Evolutionary conservation across 768 basidiomycete species (phyloP).

Genomic region (Lactifluus pinguis): DNA sequence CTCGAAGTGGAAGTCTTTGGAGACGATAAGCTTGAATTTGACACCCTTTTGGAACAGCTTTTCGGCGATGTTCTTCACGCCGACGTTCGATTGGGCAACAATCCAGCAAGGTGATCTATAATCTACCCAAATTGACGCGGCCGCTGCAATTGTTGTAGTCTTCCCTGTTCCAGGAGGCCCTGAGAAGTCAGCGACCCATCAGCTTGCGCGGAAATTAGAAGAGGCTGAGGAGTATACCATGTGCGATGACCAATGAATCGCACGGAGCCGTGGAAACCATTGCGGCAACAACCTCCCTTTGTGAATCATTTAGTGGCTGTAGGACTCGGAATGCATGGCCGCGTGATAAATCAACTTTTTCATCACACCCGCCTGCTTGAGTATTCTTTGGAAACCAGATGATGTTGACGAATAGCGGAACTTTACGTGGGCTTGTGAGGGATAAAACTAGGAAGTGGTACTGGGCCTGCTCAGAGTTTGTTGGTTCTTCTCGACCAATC

Average conservation of each 20-base stretch:
- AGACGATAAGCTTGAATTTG: constrained; percentile 45
- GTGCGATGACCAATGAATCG: constrained; percentile 9
- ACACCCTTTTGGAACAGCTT: constrained; percentile 48
- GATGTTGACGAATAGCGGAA: neutral
- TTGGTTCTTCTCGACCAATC: constrained; percentile 10
- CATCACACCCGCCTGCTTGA: neutral
- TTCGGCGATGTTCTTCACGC: constrained; percentile 78
- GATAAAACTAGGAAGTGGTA: neutral
- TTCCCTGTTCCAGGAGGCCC: constrained; percentile 16
- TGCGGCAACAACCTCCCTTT: neutral
- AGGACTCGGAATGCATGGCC: neutral
- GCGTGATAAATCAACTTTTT: neutral
- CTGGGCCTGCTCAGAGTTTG: neutral
- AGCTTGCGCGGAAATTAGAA: neutral
- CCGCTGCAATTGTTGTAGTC: constrained; percentile 13
- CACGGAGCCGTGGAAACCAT: neutral
- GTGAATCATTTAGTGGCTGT: constrained; percentile 1
- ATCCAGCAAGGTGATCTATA: constrained; percentile 43
- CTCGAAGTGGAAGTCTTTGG: constrained; percentile 24
- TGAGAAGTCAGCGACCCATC: neutral
- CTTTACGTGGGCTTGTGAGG: neutral
- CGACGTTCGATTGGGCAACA: constrained; percentile 74
- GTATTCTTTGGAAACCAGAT: constrained; percentile 5
- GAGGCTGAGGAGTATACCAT: neutral
- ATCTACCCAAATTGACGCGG: constrained; percentile 6